Base-by-base conservation (phyloP, 2,329 filamentous ascomycete species). In the Sarocladiaceae sp. region DNA sequence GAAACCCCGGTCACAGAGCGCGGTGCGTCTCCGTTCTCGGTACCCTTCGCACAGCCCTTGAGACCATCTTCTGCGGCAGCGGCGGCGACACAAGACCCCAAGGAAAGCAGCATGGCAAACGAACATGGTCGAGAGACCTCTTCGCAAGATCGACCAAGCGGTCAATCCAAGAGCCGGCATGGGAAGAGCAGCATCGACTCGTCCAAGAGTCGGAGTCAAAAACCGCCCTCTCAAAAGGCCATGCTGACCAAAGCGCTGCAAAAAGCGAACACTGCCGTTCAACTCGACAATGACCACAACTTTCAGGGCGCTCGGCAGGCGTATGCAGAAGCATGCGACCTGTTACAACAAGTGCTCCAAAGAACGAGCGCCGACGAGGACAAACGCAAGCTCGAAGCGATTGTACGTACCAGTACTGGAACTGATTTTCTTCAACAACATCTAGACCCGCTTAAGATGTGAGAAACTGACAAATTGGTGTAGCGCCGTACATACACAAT, bases 231-330 rank as follows among this genome's bases (percentile, higher is more conserved):
- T 1, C 85, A 97, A 61, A 97, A 96, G 69, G 86, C 83, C 10
- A 97, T 97, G 90, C 75, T 98, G 27, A 95, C 91, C n/a, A 87
- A 86, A 55, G 93, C 93, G 1, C 70, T 98, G 45, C 85, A 95
- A 60, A 95, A 96, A 66, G 93, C 93, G 41, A 96, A 98, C 58
- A 91, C 88, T 11, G 93, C 93, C 18, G 93, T 98, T 20, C 78
- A 96, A 53, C 77, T 98, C 32, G 93, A 98, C 66, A 97, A 96
- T 75, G 89, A 88, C 12, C 87, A 93, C 57, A 95, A 97, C 58
- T 91, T 93, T 50, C 87, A 91, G 60, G 89, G 88, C 32, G 93
- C 93, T 15, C 83, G 94, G 59, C 80, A 88, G 56, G 89, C 91
- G 12, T 98, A 98, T 60, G 74, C 78, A 10, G 93, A 98, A 65